Evolutionary conservation across 2,329 filamentous ascomycete genomes (phyloP).

Genomic region (Calonectria pteridis): DNA sequence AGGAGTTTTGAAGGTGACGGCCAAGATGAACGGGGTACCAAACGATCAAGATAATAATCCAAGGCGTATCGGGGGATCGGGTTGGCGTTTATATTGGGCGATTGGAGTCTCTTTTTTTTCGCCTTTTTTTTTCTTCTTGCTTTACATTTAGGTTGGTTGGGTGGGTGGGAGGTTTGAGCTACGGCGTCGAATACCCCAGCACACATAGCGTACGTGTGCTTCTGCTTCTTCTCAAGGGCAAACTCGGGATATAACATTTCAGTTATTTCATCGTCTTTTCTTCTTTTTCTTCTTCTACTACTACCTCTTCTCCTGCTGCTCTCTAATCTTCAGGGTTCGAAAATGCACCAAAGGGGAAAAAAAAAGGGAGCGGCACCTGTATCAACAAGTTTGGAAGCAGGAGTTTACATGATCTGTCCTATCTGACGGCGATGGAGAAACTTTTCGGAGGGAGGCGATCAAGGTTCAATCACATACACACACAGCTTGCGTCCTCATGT

Average conservation of each 20-base stretch:
- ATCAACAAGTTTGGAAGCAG: background rate
- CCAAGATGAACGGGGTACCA: conserved; percentile 28
- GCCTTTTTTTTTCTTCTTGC: conserved; percentile 12
- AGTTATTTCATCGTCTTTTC: conserved; percentile 19
- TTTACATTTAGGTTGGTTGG: conserved; percentile 24
- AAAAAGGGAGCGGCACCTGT: conserved; percentile 7
- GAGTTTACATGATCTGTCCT: background rate
- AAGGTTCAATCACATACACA: too few species aligned
- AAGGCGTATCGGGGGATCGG: conserved; percentile 6
- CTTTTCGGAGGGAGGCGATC: background rate
- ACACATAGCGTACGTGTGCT: conserved; percentile 39
- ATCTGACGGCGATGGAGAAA: background rate
- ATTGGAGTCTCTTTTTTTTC: background rate
- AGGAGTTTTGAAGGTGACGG: conserved; percentile 29
- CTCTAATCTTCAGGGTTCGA: background rate
- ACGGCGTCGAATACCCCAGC: conserved; percentile 43
- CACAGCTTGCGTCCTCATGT: background rate
- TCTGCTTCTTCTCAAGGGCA: conserved; percentile 28
- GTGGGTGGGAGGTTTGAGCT: conserved; percentile 25
- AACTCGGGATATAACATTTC: conserved; percentile 26
- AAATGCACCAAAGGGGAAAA: background rate
- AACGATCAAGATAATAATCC: conserved; percentile 36
- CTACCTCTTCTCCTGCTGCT: conserved; percentile 9
- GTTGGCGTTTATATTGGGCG: conserved; percentile 18
- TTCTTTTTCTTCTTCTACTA: conserved; percentile 9